phyloP scores from a whole-genome alignment of 495 filamentous ascomycete genomes.

The Hypoxylon fuscum region DNA sequence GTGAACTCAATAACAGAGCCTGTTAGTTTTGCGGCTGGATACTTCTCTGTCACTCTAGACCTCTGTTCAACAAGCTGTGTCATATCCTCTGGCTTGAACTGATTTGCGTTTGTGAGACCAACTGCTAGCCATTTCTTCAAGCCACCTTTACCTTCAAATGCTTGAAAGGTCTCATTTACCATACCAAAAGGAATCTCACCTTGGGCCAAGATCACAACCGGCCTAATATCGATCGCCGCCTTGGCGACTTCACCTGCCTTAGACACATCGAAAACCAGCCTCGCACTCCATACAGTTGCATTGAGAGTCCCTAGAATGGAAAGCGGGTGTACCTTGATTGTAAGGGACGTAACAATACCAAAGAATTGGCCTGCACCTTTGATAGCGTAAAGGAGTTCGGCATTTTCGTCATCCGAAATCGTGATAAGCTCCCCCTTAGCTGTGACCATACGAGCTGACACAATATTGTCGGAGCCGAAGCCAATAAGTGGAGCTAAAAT shows the following conservation, averaged over 20 bases:
- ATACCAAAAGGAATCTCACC: constrained; percentile 7
- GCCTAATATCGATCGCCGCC: constrained; percentile 6
- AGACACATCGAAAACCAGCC: constrained; percentile 9
- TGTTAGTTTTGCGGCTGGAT: constrained; percentile 1
- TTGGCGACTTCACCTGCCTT: constrained; percentile 7
- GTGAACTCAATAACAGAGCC: constrained; percentile 6
- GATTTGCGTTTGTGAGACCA: constrained; percentile 5
- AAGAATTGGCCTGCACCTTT: constrained; percentile 55
- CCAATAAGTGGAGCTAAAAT: constrained; percentile 26
- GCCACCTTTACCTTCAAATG: constrained; percentile 16
- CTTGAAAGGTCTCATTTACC: constrained; percentile 7
- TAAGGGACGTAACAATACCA: constrained; percentile 52
- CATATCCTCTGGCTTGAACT: constrained; percentile 13
- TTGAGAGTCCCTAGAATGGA: constrained; percentile 9
- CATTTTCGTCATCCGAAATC: constrained; percentile 34
- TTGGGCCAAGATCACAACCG: not conserved
- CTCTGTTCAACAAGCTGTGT: constrained; percentile 8
- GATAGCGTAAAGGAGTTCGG: constrained; percentile 51
- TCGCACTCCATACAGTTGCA: constrained; percentile 12
- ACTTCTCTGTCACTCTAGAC: not conserved
- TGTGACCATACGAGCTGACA: constrained; percentile 41
- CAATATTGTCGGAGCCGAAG: constrained; percentile 43
- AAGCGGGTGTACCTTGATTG: constrained; percentile 33
- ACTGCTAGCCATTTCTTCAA: constrained; percentile 9
- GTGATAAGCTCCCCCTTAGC: constrained; percentile 43